Base-by-base conservation (phyloP, 225 moss, liverwort and hornwort species). In the Marchantia paleacea region DNA sequence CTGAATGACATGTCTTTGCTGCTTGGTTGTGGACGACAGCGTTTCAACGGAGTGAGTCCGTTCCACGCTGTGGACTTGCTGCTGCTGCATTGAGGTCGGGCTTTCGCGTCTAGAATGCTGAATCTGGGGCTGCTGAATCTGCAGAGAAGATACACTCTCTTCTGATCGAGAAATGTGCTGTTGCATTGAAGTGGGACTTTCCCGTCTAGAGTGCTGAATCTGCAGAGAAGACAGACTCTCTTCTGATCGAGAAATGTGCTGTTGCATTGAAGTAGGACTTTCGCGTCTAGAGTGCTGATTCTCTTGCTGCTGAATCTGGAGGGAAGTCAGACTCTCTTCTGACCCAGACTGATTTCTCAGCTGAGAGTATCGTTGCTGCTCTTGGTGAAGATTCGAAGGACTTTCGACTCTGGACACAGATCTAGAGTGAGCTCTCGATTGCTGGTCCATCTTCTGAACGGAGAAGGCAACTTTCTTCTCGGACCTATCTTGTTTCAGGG, bases 391-490 rank as follows among this genome's bases (percentile, higher is more conserved):
- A 28, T 29, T n/a, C 3, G 78, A 24, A 11, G 78, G 78, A 62
- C 78, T 78, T 22, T 26, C 14, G 25, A 29, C 66, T 19, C 64
- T n/a, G 16, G 78, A 78, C 10, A 48, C 65, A 64, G 3, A 7
- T 29, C 78, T 24, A 9, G 78, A 78, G 4, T 76, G 75, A 76
- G 20, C 11, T 47, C 47, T 76, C 9, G 75, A 60, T 55, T 76
- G 29, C 18, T 76, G 75, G 4, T 57, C 58, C 7, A 9, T 16
- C 0, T 49, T 65, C 10, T 75, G 75, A n/a, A 54, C 26, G 12
- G 75, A n/a, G 25, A 64, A 51, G 19, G 10, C 30, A 10, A 78
- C 51, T 52, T 53, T 78, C 24, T 78, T 78, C 78, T 64, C 78
- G 3, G 64, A 25, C 60, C 39, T 76, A 2, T 60, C 52, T 60